Evolutionary conservation across 257 asterid genomes (phyloP).

Genomic region (Datura wrightii): DNA sequence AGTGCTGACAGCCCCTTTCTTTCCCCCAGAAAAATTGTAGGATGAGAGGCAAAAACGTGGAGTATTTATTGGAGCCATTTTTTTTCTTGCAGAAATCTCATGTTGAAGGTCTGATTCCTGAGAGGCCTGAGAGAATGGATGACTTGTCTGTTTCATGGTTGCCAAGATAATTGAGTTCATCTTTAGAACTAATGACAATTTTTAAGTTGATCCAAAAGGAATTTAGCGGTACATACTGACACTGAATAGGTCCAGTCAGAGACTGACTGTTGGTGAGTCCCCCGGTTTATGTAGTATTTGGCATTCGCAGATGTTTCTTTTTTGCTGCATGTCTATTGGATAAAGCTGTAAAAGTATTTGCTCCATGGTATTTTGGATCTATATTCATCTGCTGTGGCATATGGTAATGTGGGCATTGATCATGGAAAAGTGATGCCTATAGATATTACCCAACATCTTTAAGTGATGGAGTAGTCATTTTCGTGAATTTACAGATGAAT

Average conservation of each 20-base stretch:
- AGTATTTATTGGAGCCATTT: neutral
- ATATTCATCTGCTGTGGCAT: conserved; percentile 30
- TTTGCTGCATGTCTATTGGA: neutral
- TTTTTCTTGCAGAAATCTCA: conserved; percentile 25
- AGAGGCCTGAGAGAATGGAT: neutral
- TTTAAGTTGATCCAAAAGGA: conserved; percentile 20
- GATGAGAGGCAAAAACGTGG: neutral
- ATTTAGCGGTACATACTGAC: conserved; percentile 29
- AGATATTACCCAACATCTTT: conserved; percentile 11
- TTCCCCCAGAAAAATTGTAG: neutral
- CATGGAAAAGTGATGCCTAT: conserved; percentile 19
- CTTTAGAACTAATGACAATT: conserved; percentile 13
- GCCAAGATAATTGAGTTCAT: neutral
- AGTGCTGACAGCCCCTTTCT: neutral
- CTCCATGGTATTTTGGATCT: conserved; percentile 12
- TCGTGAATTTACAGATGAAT: neutral
- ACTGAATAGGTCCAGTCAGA: conserved; percentile 28
- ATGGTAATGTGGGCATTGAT: neutral
- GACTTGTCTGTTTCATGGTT: conserved; percentile 27
- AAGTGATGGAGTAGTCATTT: conserved; percentile 14
- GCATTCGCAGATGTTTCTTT: neutral
- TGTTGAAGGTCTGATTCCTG: neutral
- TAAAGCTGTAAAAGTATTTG: conserved; percentile 9
- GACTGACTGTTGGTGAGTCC: conserved; percentile 29
- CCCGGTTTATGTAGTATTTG: conserved; percentile 27